Evolutionary conservation across 2,329 filamentous ascomycete species (phyloP).

Genomic region (Simplicillium sp.): DNA sequence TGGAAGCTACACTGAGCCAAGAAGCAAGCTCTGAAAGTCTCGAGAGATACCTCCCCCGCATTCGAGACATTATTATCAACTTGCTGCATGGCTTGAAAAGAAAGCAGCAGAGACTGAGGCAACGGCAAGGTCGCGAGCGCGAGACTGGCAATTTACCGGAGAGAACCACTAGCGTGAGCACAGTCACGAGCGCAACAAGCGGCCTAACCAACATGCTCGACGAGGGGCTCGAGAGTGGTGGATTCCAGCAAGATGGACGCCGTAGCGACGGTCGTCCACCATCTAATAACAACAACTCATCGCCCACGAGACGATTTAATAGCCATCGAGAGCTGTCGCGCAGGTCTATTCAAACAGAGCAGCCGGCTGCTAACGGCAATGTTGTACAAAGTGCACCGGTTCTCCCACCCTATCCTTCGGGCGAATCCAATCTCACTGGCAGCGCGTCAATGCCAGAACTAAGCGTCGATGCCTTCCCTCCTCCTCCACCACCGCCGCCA

Average conservation of each 20-base stretch:
- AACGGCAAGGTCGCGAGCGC: slow-evolving; percentile 50
- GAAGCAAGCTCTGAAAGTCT: slow-evolving; percentile 90
- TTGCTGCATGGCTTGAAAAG: slow-evolving; percentile 91
- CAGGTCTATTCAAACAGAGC: slow-evolving; percentile 41
- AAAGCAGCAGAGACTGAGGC: slow-evolving; percentile 82
- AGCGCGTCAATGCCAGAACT: slow-evolving; percentile 30
- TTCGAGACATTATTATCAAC: slow-evolving; percentile 98
- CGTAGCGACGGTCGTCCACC: slow-evolving; percentile 17
- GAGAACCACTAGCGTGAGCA: slow-evolving; percentile 49
- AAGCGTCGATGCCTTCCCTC: slow-evolving; percentile 58
- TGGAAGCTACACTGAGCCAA: slow-evolving; percentile 93
- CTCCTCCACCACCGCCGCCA: slow-evolving; percentile 55
- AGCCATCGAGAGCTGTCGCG: slow-evolving; percentile 42
- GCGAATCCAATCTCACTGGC: slow-evolving; percentile 42
- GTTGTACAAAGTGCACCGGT: slow-evolving; percentile 70
- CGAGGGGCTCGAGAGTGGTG: slow-evolving; percentile 44
- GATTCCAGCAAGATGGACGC: slow-evolving; percentile 32
- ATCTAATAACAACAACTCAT: slow-evolving; percentile 21
- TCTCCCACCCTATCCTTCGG: slow-evolving; percentile 59
- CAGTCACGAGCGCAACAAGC: slow-evolving; percentile 46
- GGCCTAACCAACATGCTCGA: slow-evolving; percentile 48
- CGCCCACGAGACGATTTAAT: slow-evolving; percentile 38
- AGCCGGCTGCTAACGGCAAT: slow-evolving; percentile 62
- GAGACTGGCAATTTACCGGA: slow-evolving; percentile 34
- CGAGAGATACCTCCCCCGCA: slow-evolving; percentile 86